Percentiles rank a stretch among this genome's conserved stretches.
phyloP scores from a whole-genome alignment of 495 filamentous ascomycete genomes.

The Penicillium cataractarum region DNA sequence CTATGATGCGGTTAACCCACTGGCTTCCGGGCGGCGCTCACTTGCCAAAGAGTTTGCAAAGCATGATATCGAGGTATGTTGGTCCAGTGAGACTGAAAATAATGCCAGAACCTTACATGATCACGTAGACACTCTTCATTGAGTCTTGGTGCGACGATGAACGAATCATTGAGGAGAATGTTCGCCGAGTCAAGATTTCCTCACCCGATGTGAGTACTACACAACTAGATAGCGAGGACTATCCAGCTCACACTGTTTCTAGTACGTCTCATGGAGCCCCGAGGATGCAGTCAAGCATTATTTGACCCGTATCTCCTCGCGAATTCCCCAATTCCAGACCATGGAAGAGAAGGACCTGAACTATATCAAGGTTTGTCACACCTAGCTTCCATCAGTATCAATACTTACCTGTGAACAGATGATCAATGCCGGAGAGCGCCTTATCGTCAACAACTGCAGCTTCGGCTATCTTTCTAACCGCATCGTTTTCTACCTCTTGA shows the following conservation, averaged over 20 bases:
- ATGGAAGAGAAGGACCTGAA: slow-evolving; percentile 94
- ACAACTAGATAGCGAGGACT: not conserved
- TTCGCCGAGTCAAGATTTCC: slow-evolving; percentile 94
- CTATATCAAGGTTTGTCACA: slow-evolving; percentile 75
- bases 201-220: slow-evolving; percentile 78
- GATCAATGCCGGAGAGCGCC: slow-evolving; percentile 94
- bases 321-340: slow-evolving; percentile 94
- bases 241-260: not conserved
- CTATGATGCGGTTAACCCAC: slow-evolving; percentile 97
- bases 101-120: not conserved
- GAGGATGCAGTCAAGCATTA: slow-evolving; percentile 93
- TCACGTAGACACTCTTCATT: slow-evolving; percentile 81
- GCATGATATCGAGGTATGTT: slow-evolving; percentile 82
- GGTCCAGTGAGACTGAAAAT: not conserved
- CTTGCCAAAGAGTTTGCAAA: slow-evolving; percentile 96
- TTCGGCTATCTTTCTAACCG: slow-evolving; percentile 95
- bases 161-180: slow-evolving; percentile 94
- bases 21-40: slow-evolving; percentile 78
- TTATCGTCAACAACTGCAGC: slow-evolving; percentile 91
- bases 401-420: slow-evolving; percentile 56
- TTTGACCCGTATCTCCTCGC: slow-evolving; percentile 80
- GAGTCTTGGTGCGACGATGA: slow-evolving; percentile 94
- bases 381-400: not conserved
- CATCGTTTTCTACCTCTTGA: slow-evolving; percentile 97
- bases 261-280: slow-evolving; percentile 88